A percentile compares a stretch with the other conserved stretches of the same genome.
Evolutionary conservation across 2,329 filamentous ascomycete genomes (phyloP).

Genomic region (Tolypocladium guangdongense): DNA sequence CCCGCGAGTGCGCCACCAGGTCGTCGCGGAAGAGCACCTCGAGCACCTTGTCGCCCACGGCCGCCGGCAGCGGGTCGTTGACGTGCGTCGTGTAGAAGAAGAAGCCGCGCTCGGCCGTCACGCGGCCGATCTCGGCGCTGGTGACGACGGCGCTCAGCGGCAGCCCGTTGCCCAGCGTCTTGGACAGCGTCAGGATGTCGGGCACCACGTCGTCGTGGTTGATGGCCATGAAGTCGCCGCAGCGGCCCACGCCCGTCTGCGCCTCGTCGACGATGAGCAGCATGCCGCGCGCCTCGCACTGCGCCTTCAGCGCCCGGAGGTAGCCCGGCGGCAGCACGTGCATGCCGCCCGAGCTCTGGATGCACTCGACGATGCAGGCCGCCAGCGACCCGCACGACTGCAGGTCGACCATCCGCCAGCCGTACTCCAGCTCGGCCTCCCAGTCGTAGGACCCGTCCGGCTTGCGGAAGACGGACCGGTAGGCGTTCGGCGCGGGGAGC

Average conservation of each 20-base stretch:
- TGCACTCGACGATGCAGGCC: slow-evolving; percentile 53
- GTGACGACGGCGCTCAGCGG: slow-evolving; percentile 48
- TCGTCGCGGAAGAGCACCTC: slow-evolving; percentile 48
- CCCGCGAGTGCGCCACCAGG: slow-evolving; percentile 33
- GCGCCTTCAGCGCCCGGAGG: slow-evolving; percentile 39
- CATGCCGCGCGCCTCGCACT: slow-evolving; percentile 47
- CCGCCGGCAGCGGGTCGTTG: slow-evolving; percentile 49
- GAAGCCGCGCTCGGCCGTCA: slow-evolving; percentile 36
- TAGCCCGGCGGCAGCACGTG: slow-evolving; percentile 48
- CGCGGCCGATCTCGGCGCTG: slow-evolving; percentile 37
- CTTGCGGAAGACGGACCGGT: slow-evolving; percentile 49
- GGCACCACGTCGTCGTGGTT: slow-evolving; percentile 42
- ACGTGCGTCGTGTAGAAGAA: slow-evolving; percentile 51
- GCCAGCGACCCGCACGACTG: slow-evolving; percentile 50
- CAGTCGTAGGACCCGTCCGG: slow-evolving; percentile 50
- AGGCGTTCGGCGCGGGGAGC: slow-evolving; percentile 48
- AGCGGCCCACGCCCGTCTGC: slow-evolving; percentile 47
- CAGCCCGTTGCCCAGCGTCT: slow-evolving; percentile 50
- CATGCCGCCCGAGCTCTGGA: slow-evolving; percentile 49
- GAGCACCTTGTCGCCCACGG: slow-evolving; percentile 50
- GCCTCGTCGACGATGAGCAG: slow-evolving; percentile 52
- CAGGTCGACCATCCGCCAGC: slow-evolving; percentile 49
- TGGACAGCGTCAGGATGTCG: slow-evolving; percentile 49
- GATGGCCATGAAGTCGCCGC: slow-evolving; percentile 49
- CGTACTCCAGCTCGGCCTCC: slow-evolving; percentile 49